Conservation (phyloP, 495 filamentous ascomycete species). For the Clavariopsis aquatica region DNA sequence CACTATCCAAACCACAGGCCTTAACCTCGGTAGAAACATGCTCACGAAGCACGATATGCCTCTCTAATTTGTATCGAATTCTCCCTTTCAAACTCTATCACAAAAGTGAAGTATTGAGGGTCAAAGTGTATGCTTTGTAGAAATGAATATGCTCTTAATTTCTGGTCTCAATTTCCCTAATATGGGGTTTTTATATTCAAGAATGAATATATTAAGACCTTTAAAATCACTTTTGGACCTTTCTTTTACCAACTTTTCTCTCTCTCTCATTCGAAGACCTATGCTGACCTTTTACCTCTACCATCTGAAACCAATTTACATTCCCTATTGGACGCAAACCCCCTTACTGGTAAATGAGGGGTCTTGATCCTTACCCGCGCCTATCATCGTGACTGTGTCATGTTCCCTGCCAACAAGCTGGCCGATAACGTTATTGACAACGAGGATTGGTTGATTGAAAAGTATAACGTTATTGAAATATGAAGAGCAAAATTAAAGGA, state of each 20-base stretch:
- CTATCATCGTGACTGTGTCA: constrained; percentile 58
- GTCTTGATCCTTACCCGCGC: constrained; percentile 55
- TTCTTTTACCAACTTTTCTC: constrained; percentile 49
- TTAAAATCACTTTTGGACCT: too few species aligned
- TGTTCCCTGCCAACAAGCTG: constrained; percentile 42
- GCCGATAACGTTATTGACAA: constrained; percentile 27
- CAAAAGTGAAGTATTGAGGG: too few species aligned
- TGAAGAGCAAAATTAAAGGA: constrained; percentile 35
- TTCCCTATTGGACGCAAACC: constrained; percentile 49
- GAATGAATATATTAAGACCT: too few species aligned
- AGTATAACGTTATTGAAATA: constrained; percentile 52
- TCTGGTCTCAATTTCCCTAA: too few species aligned
- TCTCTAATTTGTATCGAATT: constrained; percentile 49
- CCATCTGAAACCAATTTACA: constrained; percentile 58
- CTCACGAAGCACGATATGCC: constrained; percentile 49
- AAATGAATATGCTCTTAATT: too few species aligned
- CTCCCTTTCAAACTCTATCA: too few species aligned
- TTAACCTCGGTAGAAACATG: constrained; percentile 50
- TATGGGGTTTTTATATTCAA: too few species aligned
- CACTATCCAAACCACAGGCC: constrained; percentile 44
- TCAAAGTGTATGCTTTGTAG: too few species aligned
- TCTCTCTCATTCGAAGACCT: constrained; percentile 53
- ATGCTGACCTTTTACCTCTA: too few species aligned
- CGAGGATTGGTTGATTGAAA: constrained; percentile 54
- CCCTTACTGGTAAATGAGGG: constrained; percentile 48